Evolutionary conservation across 164 flowering plant genomes (phyloP).

Genomic region (Annona squamosa): DNA sequence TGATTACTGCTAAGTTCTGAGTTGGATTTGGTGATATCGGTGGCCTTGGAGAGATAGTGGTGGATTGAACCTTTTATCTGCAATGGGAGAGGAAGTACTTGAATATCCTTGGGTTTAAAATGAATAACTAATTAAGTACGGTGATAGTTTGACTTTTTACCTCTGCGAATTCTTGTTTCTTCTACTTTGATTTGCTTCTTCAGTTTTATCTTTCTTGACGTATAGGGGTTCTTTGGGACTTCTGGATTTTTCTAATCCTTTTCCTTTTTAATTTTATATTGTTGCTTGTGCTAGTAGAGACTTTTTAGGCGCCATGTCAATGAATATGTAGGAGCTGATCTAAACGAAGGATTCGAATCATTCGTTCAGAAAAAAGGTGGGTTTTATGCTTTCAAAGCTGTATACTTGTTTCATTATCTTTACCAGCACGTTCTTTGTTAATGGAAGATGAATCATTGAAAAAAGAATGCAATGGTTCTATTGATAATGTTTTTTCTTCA

Average conservation of each 20-base stretch:
- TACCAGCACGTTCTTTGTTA: neutral
- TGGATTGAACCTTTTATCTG: neutral
- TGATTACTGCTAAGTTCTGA: neutral
- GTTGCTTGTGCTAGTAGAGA: slow-evolving; percentile 35
- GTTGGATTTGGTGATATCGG: neutral
- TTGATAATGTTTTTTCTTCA: neutral
- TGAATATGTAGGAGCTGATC: slow-evolving; percentile 83
- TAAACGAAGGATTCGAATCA: slow-evolving; percentile 85
- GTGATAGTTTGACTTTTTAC: neutral
- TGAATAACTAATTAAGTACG: neutral
- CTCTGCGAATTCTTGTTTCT: neutral
- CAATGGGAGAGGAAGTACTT: neutral
- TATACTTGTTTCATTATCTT: neutral
- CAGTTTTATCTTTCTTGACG: neutral
- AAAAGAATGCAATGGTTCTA: neutral
- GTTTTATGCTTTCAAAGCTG: neutral
- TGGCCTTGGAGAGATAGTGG: neutral
- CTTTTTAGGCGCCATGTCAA: slow-evolving; percentile 78
- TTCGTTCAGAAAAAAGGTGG: slow-evolving; percentile 72
- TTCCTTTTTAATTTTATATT: neutral
- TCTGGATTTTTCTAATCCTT: neutral
- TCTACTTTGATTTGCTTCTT: neutral
- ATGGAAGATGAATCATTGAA: neutral
- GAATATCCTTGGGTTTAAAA: neutral
- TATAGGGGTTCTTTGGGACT: neutral